A percentile compares a stretch with the other conserved stretches of the same genome.
phyloP scores from a whole-genome alignment of 345 rosid genomes.

The Nephelium lappaceum region DNA sequence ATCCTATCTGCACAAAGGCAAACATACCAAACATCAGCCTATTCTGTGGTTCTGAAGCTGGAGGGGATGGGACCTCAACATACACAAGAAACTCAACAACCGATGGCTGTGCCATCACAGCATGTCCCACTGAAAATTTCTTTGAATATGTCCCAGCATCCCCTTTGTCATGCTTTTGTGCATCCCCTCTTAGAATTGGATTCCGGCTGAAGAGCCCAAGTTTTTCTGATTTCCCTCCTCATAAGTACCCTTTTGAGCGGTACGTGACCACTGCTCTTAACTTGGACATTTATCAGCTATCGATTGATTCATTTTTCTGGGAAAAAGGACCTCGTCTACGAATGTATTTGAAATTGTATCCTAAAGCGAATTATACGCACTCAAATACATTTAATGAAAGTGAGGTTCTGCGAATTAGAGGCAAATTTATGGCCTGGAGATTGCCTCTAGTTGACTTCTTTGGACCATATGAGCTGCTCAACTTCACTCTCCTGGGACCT shows the following conservation, averaged over 20 bases:
- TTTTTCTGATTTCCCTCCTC: conserved; percentile 74
- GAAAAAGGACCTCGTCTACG: conserved; percentile 70
- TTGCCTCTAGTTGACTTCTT: conserved; percentile 54
- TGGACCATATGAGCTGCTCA: conserved; percentile 94
- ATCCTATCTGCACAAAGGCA: conserved; percentile 67
- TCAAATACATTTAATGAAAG: conserved; percentile 48
- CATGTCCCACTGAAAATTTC: conserved; percentile 64
- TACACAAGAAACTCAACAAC: conserved; percentile 24
- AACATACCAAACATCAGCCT: conserved; percentile 43
- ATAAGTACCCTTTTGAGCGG: conserved; percentile 39
- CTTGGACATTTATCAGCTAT: conserved; percentile 62
- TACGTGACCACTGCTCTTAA: conserved; percentile 56
- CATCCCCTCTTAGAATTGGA: conserved; percentile 79
- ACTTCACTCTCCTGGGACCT: conserved; percentile 86
- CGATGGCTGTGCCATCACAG: conserved; percentile 44
- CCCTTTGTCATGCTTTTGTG: conserved; percentile 68
- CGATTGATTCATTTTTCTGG: conserved; percentile 59
- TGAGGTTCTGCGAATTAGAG: conserved; percentile 66
- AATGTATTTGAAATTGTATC: conserved; percentile 67
- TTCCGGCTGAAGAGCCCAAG: conserved; percentile 93
- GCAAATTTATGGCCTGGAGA: conserved; percentile 60
- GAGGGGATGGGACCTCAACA: conserved; percentile 32
- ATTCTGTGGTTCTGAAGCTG: conserved; percentile 51
- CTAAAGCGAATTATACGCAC: conserved; percentile 23
- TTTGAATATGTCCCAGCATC: conserved; percentile 73